A percentile compares a stretch with the other conserved stretches of the same genome.
Conservation (phyloP, 331 rosid species). For the Saraca asoca region DNA sequence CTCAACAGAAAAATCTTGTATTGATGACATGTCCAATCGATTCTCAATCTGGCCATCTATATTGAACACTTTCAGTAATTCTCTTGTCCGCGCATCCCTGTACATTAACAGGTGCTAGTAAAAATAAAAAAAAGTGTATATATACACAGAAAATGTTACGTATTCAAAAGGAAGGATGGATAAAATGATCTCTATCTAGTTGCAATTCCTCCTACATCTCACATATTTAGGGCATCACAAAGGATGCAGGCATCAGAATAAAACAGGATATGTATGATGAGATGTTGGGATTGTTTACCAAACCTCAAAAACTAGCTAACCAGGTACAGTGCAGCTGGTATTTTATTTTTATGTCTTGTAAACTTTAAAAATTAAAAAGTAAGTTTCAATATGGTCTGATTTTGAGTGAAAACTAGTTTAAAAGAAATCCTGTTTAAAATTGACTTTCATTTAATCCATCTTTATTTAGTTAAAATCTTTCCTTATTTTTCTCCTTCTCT, state of each 20-base stretch:
- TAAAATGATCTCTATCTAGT: slow-evolving; percentile 23
- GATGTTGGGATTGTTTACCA: no score
- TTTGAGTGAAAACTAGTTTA: no score
- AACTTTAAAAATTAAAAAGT: no score
- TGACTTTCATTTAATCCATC: no score
- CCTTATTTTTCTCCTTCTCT: no score
- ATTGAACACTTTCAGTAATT: slow-evolving; percentile 82
- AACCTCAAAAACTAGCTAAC: no score
- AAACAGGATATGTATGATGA: slow-evolving; percentile 7
- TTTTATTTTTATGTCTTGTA: no score
- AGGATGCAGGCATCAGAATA: slow-evolving; percentile 10
- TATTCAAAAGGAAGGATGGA: not conserved
- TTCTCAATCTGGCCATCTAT: slow-evolving; percentile 88
- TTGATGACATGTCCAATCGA: slow-evolving; percentile 61
- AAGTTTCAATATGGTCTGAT: no score
- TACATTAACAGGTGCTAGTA: slow-evolving; percentile 45
- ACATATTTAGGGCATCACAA: slow-evolving; percentile 4
- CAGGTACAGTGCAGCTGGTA: no score
- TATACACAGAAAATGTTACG: slow-evolving; percentile 10
- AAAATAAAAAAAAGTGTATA: slow-evolving; percentile 15
- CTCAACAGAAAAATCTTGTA: slow-evolving; percentile 70
- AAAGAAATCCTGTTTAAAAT: no score
- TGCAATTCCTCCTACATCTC: slow-evolving; percentile 12
- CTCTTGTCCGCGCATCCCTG: slow-evolving; percentile 96
- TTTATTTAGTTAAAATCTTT: no score